These are phyloP conservation scores for Hymenoscyphus fructigenus DNA, from an alignment of 2,329 filamentous ascomycete species.

Conservation along the genomic window DNA sequence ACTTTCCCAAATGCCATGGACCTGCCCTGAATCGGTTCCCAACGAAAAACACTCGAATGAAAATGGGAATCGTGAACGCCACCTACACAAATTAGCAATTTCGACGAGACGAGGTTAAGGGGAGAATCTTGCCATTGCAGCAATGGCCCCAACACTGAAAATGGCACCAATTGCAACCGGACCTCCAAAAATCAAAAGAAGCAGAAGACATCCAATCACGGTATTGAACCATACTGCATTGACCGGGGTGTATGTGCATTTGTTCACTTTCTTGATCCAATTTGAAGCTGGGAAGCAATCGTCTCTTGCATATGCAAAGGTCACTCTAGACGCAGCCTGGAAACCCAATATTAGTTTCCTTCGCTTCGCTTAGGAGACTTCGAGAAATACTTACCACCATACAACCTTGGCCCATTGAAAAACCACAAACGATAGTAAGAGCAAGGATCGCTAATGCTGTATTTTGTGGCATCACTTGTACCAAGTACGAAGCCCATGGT, in stretches of 20 bases:
- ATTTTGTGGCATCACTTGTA: constrained; percentile 60
- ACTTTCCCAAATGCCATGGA: constrained; percentile 64
- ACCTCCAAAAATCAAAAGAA: constrained; percentile 64
- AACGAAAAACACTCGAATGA: constrained; percentile 58
- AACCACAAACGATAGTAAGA: constrained; percentile 64
- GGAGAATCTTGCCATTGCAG: constrained; percentile 53
- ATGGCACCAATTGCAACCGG: constrained; percentile 59
- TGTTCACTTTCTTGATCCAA: constrained; percentile 60
- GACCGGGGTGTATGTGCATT: constrained; percentile 59
- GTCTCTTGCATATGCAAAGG: constrained; percentile 69
- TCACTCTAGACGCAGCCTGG: constrained; percentile 55
- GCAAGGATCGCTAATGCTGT: constrained; percentile 57
- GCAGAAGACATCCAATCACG: constrained; percentile 53
- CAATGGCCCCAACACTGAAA: constrained; percentile 67
- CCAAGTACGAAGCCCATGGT: constrained; percentile 67
- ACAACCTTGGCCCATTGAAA: constrained; percentile 69
- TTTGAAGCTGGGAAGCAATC: constrained; percentile 62
- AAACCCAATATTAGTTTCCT: neutral
- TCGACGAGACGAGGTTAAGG: neutral
- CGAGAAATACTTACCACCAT: constrained; percentile 48
- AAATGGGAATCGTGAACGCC: constrained; percentile 54
- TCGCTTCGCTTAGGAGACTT: neutral
- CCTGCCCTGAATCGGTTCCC: constrained; percentile 61
- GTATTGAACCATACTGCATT: constrained; percentile 68
- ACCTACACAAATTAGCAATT: neutral